phyloP scores from a whole-genome alignment of 75 land plant genomes.

The Cunninghamia lanceolata region DNA sequence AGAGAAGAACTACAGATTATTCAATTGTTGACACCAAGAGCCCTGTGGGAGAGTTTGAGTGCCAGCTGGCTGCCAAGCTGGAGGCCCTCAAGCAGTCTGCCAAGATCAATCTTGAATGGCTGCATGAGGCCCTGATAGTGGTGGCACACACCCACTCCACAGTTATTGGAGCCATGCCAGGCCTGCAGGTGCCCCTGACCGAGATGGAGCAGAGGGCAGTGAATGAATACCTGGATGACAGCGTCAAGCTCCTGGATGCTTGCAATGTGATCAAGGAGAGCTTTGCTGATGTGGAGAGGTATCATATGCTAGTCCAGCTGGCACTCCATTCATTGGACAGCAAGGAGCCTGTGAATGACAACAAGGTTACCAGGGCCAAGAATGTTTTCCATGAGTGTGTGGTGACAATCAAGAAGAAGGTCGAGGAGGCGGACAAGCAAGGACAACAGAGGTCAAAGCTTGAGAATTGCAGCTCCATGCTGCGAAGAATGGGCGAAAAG shows the following conservation, averaged over 20 bases:
- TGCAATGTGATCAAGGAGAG: slow-evolving; percentile 26
- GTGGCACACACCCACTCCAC: slow-evolving; percentile 15
- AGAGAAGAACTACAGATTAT: background rate
- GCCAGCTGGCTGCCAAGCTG: slow-evolving; percentile 10
- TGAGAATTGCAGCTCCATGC: slow-evolving; percentile 31
- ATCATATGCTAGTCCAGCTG: slow-evolving; percentile 25
- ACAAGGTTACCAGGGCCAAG: slow-evolving; percentile 5
- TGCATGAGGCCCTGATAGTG: slow-evolving; percentile 12
- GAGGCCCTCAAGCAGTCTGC: slow-evolving; percentile 13
- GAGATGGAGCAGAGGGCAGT: slow-evolving; percentile 17
- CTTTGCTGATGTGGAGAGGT: slow-evolving; percentile 15
- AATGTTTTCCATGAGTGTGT: slow-evolving; percentile 23
- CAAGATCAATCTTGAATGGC: slow-evolving; percentile 17
- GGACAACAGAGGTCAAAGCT: slow-evolving; percentile 24
- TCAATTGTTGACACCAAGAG: background rate
- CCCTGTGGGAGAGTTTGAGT: slow-evolving; percentile 8
- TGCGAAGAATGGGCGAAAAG: slow-evolving; percentile 33
- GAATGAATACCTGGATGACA: slow-evolving; percentile 33
- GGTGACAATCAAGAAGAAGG: slow-evolving; percentile 22
- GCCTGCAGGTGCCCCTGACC: slow-evolving; percentile 12
- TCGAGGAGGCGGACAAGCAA: slow-evolving; percentile 5
- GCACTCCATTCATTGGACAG: slow-evolving; percentile 16
- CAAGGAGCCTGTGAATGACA: slow-evolving; percentile 10
- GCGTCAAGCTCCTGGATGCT: slow-evolving; percentile 26
- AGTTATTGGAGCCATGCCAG: slow-evolving; percentile 16